Evolutionary conservation across 1,284 basidiomycete species (phyloP).

Genomic region (Hymenochaete sp.): DNA sequence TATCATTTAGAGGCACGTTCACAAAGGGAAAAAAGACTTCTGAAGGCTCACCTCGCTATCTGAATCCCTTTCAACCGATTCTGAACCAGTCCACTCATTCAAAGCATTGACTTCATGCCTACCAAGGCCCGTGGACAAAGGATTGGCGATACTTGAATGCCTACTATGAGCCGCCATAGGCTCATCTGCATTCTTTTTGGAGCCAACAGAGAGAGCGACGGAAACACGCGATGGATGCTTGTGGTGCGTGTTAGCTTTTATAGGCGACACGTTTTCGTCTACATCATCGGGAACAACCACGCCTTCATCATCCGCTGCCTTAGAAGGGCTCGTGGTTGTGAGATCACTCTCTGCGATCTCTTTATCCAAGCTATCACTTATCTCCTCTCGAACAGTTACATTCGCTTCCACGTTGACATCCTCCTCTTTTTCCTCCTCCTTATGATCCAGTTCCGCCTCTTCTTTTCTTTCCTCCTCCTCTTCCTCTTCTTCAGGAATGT

Average conservation of each 20-base stretch:
- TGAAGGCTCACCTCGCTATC: slow-evolving; percentile 42
- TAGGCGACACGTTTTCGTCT: slow-evolving; percentile 1
- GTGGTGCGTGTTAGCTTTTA: slow-evolving; percentile 12
- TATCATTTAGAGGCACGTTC: not conserved
- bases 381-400: not conserved
- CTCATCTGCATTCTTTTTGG: slow-evolving; percentile 11
- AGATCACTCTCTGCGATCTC: too few relatives aligned
- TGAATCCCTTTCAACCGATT: slow-evolving; percentile 41
- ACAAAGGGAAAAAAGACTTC: not conserved
- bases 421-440: slow-evolving; percentile 25
- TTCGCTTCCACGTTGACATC: slow-evolving; percentile 16
- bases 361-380: too few relatives aligned
- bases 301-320: not conserved
- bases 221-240: slow-evolving; percentile 20
- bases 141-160: slow-evolving; percentile 3
- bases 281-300: not conserved
- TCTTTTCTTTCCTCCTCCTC: slow-evolving; percentile 26
- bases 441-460: too few relatives aligned
- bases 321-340: too few relatives aligned
- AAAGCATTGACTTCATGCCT: slow-evolving; percentile 34
- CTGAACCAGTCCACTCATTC: slow-evolving; percentile 74
- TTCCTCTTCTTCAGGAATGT: slow-evolving; percentile 61
- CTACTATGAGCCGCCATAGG: slow-evolving; percentile 9
- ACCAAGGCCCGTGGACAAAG: slow-evolving; percentile 23
- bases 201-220: slow-evolving; percentile 18